phyloP scores from a whole-genome alignment of 345 rosid genomes.

The Cochlearia excelsa region DNA sequence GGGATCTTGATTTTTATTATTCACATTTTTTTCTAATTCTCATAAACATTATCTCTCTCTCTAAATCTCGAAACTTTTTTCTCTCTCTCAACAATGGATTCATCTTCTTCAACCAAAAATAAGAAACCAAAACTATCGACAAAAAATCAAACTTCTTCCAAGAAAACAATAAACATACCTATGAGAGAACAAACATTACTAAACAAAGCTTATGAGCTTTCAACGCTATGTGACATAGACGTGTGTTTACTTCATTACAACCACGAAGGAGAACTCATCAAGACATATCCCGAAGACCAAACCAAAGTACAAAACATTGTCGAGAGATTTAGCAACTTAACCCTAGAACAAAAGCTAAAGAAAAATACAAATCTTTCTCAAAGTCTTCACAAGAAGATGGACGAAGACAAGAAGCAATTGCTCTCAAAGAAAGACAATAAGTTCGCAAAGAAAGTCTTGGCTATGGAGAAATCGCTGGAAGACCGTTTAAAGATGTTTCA shows the following conservation, averaged over 20 bases:
- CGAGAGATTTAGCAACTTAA: not conserved
- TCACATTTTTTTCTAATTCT: too few relatives aligned
- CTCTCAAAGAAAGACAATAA: not conserved
- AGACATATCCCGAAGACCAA: conserved; percentile 9
- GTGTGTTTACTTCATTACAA: not conserved
- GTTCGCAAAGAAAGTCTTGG: not conserved
- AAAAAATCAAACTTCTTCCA: too few relatives aligned
- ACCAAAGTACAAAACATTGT: conserved; percentile 2
- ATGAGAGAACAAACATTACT: conserved; percentile 8
- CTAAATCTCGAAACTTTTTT: too few relatives aligned
- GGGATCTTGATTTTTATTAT: too few relatives aligned
- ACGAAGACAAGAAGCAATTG: not conserved
- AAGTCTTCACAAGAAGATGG: not conserved
- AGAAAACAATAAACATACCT: too few relatives aligned
- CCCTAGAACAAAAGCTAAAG: not conserved
- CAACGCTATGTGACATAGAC: not conserved
- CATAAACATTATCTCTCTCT: too few relatives aligned
- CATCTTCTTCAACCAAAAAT: not conserved
- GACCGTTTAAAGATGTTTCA: not conserved
- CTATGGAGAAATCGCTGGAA: not conserved
- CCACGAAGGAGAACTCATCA: not conserved
- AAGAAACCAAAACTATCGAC: too few relatives aligned
- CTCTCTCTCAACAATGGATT: too few relatives aligned
- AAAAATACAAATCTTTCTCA: conserved; percentile 15
- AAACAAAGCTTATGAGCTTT: conserved; percentile 1